Conservation (phyloP, 2,329 filamentous ascomycete species). For the Grosmannia serpens region DNA sequence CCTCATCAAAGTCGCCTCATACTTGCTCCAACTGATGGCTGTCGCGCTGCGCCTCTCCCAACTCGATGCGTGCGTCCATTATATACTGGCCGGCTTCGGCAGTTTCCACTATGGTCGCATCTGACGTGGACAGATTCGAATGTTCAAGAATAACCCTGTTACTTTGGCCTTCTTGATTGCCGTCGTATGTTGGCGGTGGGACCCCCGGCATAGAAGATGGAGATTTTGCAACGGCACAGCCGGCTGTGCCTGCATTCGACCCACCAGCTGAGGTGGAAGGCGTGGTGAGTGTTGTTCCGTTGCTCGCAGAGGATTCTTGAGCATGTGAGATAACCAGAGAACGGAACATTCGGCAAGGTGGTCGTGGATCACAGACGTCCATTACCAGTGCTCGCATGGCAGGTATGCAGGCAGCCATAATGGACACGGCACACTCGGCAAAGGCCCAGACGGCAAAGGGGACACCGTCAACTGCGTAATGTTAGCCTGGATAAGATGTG, state of each 20-base stretch:
- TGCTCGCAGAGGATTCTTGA: not conserved
- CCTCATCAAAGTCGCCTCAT: not conserved
- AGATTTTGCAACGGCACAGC: too few relatives aligned
- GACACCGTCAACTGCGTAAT: not conserved
- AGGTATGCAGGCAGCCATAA: conserved; percentile 20
- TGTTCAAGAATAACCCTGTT: not conserved
- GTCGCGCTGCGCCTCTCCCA: not conserved
- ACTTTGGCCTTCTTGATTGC: conserved; percentile 5
- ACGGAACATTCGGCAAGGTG: not conserved
- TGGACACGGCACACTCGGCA: conserved; percentile 19
- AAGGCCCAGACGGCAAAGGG: conserved; percentile 14
- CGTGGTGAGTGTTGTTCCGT: not conserved
- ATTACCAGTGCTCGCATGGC: conserved; percentile 17
- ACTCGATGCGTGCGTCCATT: not conserved
- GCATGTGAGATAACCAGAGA: conserved; percentile 2
- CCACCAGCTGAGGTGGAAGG: not conserved
- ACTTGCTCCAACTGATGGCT: not conserved
- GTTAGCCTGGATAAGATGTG: not conserved
- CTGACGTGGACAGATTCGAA: not conserved
- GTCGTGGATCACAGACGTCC: not conserved
- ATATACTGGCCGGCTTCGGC: not conserved
- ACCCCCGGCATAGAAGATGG: not conserved
- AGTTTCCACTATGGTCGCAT: not conserved
- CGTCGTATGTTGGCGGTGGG: not conserved
- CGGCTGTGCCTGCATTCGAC: too few relatives aligned